A percentile compares a stretch with the other conserved stretches of the same genome.
phyloP scores from a whole-genome alignment of 2,329 filamentous ascomycete species.

The Chaetomiaceae sp. region DNA sequence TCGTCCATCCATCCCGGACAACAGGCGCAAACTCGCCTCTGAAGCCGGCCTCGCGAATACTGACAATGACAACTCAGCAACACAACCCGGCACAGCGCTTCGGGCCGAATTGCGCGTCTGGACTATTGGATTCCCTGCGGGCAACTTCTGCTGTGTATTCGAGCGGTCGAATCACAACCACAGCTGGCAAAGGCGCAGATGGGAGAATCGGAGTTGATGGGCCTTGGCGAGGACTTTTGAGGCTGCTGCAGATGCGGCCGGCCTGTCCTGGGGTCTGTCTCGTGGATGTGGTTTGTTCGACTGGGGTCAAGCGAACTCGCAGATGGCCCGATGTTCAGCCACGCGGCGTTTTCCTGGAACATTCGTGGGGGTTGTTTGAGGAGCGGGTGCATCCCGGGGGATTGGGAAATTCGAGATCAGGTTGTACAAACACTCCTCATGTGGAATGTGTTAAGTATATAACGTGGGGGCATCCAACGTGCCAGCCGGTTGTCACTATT shows the following conservation, averaged over 20 bases:
- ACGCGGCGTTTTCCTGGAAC: not conserved
- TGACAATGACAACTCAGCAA: too few relatives aligned
- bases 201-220: not conserved
- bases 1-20: not conserved
- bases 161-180: slow-evolving; percentile 11
- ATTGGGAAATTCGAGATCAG: too few relatives aligned
- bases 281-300: not conserved
- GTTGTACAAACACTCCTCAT: too few relatives aligned
- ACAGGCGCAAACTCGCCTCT: too few relatives aligned
- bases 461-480: too few relatives aligned
- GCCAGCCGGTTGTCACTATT: too few relatives aligned
- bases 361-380: too few relatives aligned
- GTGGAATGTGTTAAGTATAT: too few relatives aligned
- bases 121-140: not conserved
- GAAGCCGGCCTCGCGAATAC: too few relatives aligned
- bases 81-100: not conserved
- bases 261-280: too few relatives aligned
- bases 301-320: too few relatives aligned
- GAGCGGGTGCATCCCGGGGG: too few relatives aligned
- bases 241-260: slow-evolving; percentile 3
- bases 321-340: not conserved
- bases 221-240: not conserved
- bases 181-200: not conserved
- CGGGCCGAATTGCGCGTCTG: slow-evolving; percentile 8
- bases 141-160: not conserved